Evolutionary conservation across 306 rosid species (phyloP), one percentile per base, ranked within the genome.

Genomic region (Mucuna pruriens): DNA sequence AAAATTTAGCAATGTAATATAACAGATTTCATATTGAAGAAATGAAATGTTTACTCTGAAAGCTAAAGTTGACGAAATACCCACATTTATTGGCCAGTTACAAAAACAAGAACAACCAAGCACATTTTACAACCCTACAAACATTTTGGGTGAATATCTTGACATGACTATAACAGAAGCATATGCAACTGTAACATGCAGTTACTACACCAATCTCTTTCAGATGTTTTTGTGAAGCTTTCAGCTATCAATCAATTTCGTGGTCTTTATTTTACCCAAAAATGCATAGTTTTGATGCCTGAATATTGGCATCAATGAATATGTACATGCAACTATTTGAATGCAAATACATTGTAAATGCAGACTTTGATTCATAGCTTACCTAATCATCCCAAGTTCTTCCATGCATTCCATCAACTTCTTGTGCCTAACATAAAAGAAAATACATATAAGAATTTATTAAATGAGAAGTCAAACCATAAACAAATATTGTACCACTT

Each of bases 351-450:
- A 55, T 80, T 20, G 71, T 40, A 60, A 66, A 55, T 67, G 44
- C 23, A 16, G 44, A 62, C 40, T 62, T 38, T 36, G 52, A 51
- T 75, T 46, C 45, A 54, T 60, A 70, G 78, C 94, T 90, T 89
- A 96, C 99, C 79, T 93, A 54, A 62, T 81, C 80, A 96, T 86
- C 76, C 93, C 89, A 83, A 69, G 82, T 81, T 92, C 98, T 83
- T 90, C 97, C 91, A 82, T 86, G 90, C 94, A 88, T 78, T 84
- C 91, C 87, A 86, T 83, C 71, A 96, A 83, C 88, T 89, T 92
- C 58, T 90, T 91, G 87, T 89, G 97, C 89, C 99, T 93, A 82
- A 85, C 54, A 87, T 23, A 46, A 85, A 77, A 80, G 61, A 86
- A 73, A 60, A 70, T n/a, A 74, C 71, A 51, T 29, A 25, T 9